Evolutionary conservation across 2,329 filamentous ascomycete genomes (phyloP), one percentile per base, ranked within the genome.

Genomic region (Whalleya microplaca): DNA sequence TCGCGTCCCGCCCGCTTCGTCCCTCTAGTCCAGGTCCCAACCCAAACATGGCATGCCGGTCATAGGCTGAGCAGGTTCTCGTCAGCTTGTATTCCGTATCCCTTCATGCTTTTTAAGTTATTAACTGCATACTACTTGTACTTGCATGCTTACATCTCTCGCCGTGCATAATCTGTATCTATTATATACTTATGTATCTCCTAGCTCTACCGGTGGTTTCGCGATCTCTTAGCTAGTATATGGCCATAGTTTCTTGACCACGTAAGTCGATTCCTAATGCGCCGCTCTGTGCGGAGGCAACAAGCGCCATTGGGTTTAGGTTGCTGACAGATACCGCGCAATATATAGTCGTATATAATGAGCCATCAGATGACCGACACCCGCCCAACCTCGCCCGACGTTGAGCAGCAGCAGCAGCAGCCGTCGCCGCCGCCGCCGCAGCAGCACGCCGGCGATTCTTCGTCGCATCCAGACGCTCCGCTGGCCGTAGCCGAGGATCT

Each of bases 401-500:
- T 67, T 46, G 69, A 70, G 59, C 62, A 62, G 40, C 67, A 69
- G 49, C 65, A 67, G 48, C 55, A 53, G 14, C 60, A 55, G 2
- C n/a, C n/a, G n/a, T n/a, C n/a, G n/a, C n/a, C n/a, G n/a, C n/a
- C n/a, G n/a, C n/a, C n/a, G n/a, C n/a, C n/a, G n/a, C 53, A 50
- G 14, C 45, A 29, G 16, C 27, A 18, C 40, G 47, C 21, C 16
- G 56, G 41, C 50, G 29, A 51, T 51, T 40, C 50, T 40, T 42
- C 51, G 45, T 45, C 46, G 10, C 65, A 66, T 60, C 66, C 67
- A 40, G 68, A 70, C 51, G 68, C 68, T 44, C 67, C 64, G 45
- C 62, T 66, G 56, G 61, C 60, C 58, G 62, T 66, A 19, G 65
- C 68, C 51, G 67, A 67, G 45, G 71, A 68, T 19, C 74, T 83